These are phyloP conservation scores for Phlebiopsis flavidoalba DNA, from an alignment of 768 basidiomycete species.

Conservation along the genomic window DNA sequence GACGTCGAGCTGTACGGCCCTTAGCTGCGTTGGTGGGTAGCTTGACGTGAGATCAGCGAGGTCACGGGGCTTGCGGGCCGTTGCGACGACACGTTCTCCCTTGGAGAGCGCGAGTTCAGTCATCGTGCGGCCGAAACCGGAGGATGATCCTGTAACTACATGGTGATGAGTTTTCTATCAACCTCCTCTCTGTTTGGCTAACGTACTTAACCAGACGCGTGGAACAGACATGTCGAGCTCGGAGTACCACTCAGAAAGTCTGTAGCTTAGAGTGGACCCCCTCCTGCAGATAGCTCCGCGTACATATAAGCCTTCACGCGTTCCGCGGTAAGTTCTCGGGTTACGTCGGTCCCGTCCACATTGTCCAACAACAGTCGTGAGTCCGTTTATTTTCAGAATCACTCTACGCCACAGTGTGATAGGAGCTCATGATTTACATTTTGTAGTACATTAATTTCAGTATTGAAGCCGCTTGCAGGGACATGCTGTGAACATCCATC, in stretches of 20 bases:
- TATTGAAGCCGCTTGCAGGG: too few relatives aligned
- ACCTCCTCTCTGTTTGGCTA: neutral
- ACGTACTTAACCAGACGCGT: conserved; percentile 1
- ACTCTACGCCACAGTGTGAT: neutral
- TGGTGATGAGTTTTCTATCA: neutral
- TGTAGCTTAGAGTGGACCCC: neutral
- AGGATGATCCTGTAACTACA: conserved; percentile 36
- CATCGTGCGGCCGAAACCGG: conserved; percentile 34
- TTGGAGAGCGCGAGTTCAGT: conserved; percentile 29
- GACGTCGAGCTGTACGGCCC: conserved; percentile 37
- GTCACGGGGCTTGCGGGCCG: conserved; percentile 27
- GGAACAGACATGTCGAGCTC: neutral
- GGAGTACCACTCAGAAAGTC: neutral
- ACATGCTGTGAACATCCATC: too few relatives aligned
- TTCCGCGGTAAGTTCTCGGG: neutral
- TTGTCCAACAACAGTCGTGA: neutral
- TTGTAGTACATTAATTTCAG: too few relatives aligned
- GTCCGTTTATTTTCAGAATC: neutral
- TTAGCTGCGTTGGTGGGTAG: conserved; percentile 27
- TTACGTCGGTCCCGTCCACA: neutral
- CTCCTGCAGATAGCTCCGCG: too few relatives aligned
- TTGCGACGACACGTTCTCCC: conserved; percentile 39
- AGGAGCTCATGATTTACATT: too few relatives aligned
- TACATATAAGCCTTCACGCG: neutral
- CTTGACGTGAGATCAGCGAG: conserved; percentile 19